Evolutionary conservation across 805 yeast species (phyloP), one percentile per base, ranked within the genome.

Genomic region (Teunomyces barrocoloradensis): DNA sequence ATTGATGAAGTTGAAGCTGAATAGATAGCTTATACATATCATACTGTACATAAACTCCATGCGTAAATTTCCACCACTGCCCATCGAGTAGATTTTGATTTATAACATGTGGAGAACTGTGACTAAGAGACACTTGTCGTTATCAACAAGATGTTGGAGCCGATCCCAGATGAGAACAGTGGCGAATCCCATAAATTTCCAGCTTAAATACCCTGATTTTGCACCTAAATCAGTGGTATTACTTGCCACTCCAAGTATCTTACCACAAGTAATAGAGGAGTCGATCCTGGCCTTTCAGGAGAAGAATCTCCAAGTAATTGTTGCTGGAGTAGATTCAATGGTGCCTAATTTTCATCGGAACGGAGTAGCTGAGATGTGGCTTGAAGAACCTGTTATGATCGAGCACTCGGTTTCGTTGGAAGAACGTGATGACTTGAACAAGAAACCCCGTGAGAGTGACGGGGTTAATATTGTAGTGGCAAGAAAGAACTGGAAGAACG

Each of bases 351-450:
- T 69, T 2, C 52, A 51, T 9, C 49, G 69, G 29, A 58, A 63
- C 49, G 78, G 77, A 0, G 54, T 71, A 2, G 60, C 71, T 7
- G 73, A 68, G 53, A 53, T 73, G 48, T 73, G 78, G 78, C 47
- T 65, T 21, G 67, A 64, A 36, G 55, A 60, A 6, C 48, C 52
- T 15, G 46, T 66, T 21, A 39, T 42, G 3, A 54, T 71, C 9
- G 42, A 47, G 17, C 25, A 53, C 11, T 46, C 65, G 1, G 49
- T 49, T n/a, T 55, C 42, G 7, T 50, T 66, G 27, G 59, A 56
- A 30, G 58, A 60, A 3, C 49, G 57, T 23, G 69, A 65, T 51
- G 63, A 61, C 45, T 17, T 52, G n/a, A 51, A 57, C 23, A 52
- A 52, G 4, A 47, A 40, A 12, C 64, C 63, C 10, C 45, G 57